These are phyloP conservation scores for Luvunga scandens DNA, from an alignment of 345 rosid genomes.

Conservation along the genomic window DNA sequence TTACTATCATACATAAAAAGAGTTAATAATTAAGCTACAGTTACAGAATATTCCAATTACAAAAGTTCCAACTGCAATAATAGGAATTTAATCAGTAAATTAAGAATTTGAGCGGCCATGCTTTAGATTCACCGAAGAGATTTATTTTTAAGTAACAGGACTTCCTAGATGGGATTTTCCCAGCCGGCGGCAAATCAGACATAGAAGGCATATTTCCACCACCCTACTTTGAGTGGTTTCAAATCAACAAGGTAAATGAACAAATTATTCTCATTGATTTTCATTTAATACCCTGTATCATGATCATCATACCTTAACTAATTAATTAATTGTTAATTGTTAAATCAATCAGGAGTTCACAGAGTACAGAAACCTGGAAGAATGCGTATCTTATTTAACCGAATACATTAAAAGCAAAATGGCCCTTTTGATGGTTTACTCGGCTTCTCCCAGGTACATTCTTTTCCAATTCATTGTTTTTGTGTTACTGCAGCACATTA, in stretches of 20 bases:
- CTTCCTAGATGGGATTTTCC: constrained; percentile 47
- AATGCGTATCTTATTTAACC: constrained; percentile 48
- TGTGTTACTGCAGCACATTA: too few species aligned
- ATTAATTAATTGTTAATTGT: background rate
- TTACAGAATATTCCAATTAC: background rate
- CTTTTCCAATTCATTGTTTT: background rate
- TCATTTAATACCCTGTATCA: too few species aligned
- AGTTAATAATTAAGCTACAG: background rate
- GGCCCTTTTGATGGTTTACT: constrained; percentile 69
- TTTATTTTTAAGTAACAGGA: constrained; percentile 29
- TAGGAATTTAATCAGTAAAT: too few species aligned
- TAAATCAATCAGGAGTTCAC: constrained; percentile 53
- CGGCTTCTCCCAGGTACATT: constrained; percentile 57
- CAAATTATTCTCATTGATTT: too few species aligned
- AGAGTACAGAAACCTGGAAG: constrained; percentile 58
- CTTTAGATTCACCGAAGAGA: background rate
- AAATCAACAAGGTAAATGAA: constrained; percentile 38
- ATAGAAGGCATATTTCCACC: constrained; percentile 67
- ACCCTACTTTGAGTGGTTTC: constrained; percentile 74
- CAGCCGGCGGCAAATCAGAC: constrained; percentile 61
- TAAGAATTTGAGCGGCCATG: background rate
- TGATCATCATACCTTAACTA: too few species aligned
- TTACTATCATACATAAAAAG: too few species aligned
- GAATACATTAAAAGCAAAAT: constrained; percentile 48
- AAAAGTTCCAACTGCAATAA: too few species aligned